These are phyloP conservation scores for Suillus fuscotomentosus DNA, from an alignment of 768 basidiomycete genomes.

Conservation along the genomic window DNA sequence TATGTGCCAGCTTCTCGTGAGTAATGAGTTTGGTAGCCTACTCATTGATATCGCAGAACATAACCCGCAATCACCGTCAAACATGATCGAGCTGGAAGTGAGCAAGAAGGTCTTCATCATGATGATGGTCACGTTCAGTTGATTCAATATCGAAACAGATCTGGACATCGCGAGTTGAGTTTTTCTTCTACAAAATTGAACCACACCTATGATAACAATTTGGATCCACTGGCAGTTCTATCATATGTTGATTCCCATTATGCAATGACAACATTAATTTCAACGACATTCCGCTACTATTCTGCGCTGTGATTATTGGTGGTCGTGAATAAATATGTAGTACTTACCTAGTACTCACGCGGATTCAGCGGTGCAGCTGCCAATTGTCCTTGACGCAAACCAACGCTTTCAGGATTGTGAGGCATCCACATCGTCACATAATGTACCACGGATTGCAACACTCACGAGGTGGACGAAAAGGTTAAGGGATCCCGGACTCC, in stretches of 20 bases:
- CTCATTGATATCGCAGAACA: background rate
- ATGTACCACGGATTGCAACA: background rate
- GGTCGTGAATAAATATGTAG: background rate
- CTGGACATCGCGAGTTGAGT: constrained; percentile 31
- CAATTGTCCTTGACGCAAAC: background rate
- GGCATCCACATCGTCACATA: too few relatives aligned
- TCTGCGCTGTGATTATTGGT: background rate
- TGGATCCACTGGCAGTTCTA: background rate
- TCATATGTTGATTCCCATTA: background rate
- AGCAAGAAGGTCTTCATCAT: constrained; percentile 30
- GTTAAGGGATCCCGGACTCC: background rate
- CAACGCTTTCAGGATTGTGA: background rate
- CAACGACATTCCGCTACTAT: background rate
- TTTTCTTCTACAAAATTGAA: background rate
- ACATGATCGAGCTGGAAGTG: background rate
- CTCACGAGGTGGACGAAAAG: background rate
- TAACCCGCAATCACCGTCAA: background rate
- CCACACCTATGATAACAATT: background rate
- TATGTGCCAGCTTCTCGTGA: background rate
- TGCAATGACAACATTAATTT: background rate
- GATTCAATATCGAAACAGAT: constrained; percentile 38
- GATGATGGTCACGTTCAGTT: constrained; percentile 24
- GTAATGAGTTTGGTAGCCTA: background rate
- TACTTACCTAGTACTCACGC: background rate
- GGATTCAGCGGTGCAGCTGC: background rate